Conservation (phyloP, 306 rosid species). For the Vicia sativa region DNA sequence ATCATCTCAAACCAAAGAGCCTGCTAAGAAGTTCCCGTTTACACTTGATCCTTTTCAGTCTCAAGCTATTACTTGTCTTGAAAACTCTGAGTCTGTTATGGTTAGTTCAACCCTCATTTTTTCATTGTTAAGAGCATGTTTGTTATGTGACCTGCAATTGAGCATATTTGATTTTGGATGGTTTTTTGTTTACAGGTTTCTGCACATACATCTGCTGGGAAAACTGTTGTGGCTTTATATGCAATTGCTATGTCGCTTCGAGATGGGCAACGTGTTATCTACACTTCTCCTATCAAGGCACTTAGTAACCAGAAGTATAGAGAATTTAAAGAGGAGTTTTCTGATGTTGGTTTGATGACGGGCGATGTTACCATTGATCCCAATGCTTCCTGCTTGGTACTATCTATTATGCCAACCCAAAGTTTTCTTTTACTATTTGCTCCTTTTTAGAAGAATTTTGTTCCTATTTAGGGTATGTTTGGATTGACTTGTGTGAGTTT, state of each 20-base stretch:
- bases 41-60: slow-evolving; percentile 88
- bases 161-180: slow-evolving; percentile 8
- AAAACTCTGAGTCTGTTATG: slow-evolving; percentile 80
- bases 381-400: slow-evolving; percentile 89
- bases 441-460: not conserved
- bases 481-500: not conserved
- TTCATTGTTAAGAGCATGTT: no score
- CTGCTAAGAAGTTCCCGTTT: slow-evolving; percentile 85
- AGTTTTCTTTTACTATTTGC: not conserved
- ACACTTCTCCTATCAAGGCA: slow-evolving; percentile 95
- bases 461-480: not conserved
- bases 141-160: not conserved
- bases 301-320: slow-evolving; percentile 95
- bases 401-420: not conserved
- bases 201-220: slow-evolving; percentile 97
- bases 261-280: slow-evolving; percentile 80
- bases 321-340: slow-evolving; percentile 87
- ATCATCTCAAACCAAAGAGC: slow-evolving; percentile 29
- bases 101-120: slow-evolving; percentile 33
- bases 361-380: slow-evolving; percentile 96
- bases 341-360: slow-evolving; percentile 97
- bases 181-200: slow-evolving; percentile 61
- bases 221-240: slow-evolving; percentile 87
- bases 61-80: slow-evolving; percentile 77
- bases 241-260: slow-evolving; percentile 93